Evolutionary conservation across 768 basidiomycete genomes (phyloP).

Genomic region (Daedalea quercina): DNA sequence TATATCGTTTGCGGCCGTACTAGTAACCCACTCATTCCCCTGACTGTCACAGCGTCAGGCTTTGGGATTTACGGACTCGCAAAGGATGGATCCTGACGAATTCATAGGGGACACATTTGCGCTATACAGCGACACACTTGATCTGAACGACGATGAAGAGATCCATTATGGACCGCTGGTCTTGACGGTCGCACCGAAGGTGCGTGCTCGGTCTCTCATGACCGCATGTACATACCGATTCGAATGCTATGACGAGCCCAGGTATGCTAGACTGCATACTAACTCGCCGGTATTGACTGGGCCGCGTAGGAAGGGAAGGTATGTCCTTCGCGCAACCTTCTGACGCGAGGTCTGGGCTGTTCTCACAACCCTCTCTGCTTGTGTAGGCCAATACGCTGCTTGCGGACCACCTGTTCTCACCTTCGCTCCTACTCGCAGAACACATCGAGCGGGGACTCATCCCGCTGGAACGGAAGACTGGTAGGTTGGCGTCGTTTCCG

Average conservation of each 20-base stretch:
- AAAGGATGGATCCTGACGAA: slow-evolving; percentile 29
- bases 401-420: slow-evolving; percentile 71
- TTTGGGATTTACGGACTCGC: too few relatives aligned
- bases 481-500: slow-evolving; percentile 20
- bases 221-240: neutral
- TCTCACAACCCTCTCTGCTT: neutral
- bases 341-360: slow-evolving; percentile 5
- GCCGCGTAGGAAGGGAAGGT: slow-evolving; percentile 52
- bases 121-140: slow-evolving; percentile 6
- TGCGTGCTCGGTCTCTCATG: slow-evolving; percentile 19
- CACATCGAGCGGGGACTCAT: slow-evolving; percentile 52
- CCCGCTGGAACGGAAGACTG: slow-evolving; percentile 31
- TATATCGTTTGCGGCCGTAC: too few relatives aligned
- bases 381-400: slow-evolving; percentile 60
- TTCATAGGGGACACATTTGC: slow-evolving; percentile 13
- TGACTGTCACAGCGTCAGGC: too few relatives aligned
- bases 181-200: slow-evolving; percentile 56
- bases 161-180: slow-evolving; percentile 48
- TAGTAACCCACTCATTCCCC: too few relatives aligned
- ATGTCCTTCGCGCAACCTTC: slow-evolving; percentile 12
- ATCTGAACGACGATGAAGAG: slow-evolving; percentile 24
- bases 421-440: slow-evolving; percentile 59
- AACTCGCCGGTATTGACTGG: too few relatives aligned
- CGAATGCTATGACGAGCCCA: too few relatives aligned
- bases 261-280: too few relatives aligned